Evolutionary conservation across 2,329 filamentous ascomycete species (phyloP), one percentile per base, ranked within the genome.

Genomic region (Hymenotorrendiella dingleyae): DNA sequence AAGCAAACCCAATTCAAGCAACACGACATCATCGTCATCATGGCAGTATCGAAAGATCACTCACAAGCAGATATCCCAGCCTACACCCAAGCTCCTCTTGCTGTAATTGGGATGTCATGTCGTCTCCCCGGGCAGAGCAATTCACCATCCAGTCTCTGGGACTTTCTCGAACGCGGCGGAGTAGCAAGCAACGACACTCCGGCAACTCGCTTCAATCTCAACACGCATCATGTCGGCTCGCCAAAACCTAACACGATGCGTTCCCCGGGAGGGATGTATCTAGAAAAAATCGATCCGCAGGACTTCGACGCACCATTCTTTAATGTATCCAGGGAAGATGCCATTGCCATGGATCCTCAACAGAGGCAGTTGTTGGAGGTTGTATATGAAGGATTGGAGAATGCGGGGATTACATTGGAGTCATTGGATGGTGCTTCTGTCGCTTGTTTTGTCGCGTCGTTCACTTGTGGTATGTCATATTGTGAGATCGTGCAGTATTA

Each of bases 161-260:
- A 61, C 1, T 41, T 67, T 8, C 41, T 89, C 16, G 76, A 80
- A 59, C 79, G 82, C 60, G 84, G 84, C 9, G 72, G 86, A 5
- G 82, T 87, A 57, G 84, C 86, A 20, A 80, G 85, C 57, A 74
- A 63, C 30, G 61, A 64, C 46, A 58, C 68, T 4, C 83, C 84
- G 1, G 60, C 74, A 2, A 79, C 87, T 53, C 75, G 84, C 12
- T 90, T 87, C 63, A 78, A 84, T 44, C 76, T 80, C 11, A 72
- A 82, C 33, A 79, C 74, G n/a, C 84, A 88, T 56, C 77, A 73
- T 49, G 84, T 88, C 54, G 66, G 69, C 4, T 67, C 74, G 78
- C 11, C 78, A 76, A 11, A 81, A 80, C 27, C 86, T 84, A 63
- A 73, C 68, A 40, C 80, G 80, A 63, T 89, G 88, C 67, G 86